phyloP scores from a whole-genome alignment of 495 filamentous ascomycete genomes.

The Acidomyces sp. region DNA sequence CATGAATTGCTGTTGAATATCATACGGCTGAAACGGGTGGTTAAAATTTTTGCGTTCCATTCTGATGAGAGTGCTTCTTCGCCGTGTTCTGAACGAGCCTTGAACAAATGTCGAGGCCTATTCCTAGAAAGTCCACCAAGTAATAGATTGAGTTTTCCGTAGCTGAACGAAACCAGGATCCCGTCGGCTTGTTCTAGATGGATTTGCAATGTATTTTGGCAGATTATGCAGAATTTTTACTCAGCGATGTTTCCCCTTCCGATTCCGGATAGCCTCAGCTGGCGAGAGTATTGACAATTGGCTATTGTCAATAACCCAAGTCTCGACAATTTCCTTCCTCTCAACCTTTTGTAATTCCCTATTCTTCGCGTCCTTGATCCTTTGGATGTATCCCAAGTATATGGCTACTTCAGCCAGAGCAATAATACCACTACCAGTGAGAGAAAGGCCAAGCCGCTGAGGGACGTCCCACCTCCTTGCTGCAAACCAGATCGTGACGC shows the following conservation, averaged over 20 bases:
- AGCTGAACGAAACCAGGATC: too few relatives aligned
- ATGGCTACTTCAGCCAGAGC: constrained; percentile 78
- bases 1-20: constrained; percentile 87
- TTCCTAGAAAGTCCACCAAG: too few relatives aligned
- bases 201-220: too few relatives aligned
- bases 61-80: too few relatives aligned
- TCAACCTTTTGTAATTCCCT: constrained; percentile 36
- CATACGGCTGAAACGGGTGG: constrained; percentile 84
- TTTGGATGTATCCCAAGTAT: constrained; percentile 73
- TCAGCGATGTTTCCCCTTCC: constrained; percentile 27
- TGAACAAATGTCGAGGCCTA: too few relatives aligned
- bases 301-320: constrained; percentile 48
- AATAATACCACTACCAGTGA: constrained; percentile 56
- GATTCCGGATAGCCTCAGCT: constrained; percentile 17
- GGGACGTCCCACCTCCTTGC: constrained; percentile 59
- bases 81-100: too few relatives aligned
- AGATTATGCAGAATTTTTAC: too few relatives aligned
- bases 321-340: constrained; percentile 54
- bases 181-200: too few relatives aligned
- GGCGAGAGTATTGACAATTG: not conserved
- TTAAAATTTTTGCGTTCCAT: constrained; percentile 72
- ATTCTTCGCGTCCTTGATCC: constrained; percentile 57
- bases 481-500: constrained; percentile 57
- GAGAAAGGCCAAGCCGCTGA: constrained; percentile 51
- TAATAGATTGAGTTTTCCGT: too few relatives aligned